Percentiles rank a stretch among this genome's conserved stretches.
phyloP scores from a whole-genome alignment of 345 rosid genomes.

The Eucalyptus caleyi region DNA sequence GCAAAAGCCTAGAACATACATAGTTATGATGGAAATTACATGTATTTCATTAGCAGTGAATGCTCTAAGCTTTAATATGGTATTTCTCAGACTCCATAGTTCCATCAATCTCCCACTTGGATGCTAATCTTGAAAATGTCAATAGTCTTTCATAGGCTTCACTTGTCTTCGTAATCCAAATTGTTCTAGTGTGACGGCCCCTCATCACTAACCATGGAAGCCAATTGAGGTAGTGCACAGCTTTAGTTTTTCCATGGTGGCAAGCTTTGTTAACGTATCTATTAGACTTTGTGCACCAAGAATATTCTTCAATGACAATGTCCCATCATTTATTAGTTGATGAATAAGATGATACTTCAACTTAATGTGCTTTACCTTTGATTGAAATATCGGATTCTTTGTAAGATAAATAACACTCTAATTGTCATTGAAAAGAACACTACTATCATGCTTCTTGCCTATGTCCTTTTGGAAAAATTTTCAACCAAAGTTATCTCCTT shows the following conservation, averaged over 20 bases:
- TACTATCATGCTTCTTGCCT: background rate
- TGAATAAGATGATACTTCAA: background rate
- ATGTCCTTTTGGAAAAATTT: background rate
- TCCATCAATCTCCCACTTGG: background rate
- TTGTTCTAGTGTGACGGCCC: background rate
- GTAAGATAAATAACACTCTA: background rate
- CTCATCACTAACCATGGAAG: background rate
- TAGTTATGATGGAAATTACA: background rate
- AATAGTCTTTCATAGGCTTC: background rate
- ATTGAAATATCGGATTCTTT: too few relatives aligned
- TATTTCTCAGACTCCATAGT: background rate
- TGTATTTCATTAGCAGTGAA: background rate
- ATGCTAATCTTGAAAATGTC: background rate
- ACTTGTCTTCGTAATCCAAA: background rate
- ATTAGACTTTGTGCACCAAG: background rate
- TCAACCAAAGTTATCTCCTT: background rate
- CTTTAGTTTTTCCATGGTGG: background rate
- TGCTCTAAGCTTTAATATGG: background rate
- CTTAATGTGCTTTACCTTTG: background rate
- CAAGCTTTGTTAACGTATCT: too few relatives aligned
- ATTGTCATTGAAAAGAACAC: background rate
- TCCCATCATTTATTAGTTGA: background rate
- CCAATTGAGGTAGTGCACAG: background rate
- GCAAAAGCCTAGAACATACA: rapidly evolving
- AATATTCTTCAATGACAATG: background rate